phyloP scores from a whole-genome alignment of 768 basidiomycete genomes.

The Tricholoma sp. region DNA sequence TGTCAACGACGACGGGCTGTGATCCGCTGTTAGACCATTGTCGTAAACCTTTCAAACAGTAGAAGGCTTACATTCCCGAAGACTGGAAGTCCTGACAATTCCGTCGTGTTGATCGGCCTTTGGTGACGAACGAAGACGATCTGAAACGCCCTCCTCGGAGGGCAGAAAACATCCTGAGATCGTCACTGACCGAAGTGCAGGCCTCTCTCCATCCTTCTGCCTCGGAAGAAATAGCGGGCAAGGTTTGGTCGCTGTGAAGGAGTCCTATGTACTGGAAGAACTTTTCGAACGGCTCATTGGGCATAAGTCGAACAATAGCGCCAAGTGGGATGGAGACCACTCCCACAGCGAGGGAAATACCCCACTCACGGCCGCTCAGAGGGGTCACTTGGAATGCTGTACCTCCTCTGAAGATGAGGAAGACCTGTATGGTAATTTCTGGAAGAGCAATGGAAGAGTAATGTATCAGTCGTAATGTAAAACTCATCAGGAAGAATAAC shows the following conservation, averaged over 20 bases:
- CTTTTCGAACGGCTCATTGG: conserved; percentile 71
- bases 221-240: conserved; percentile 61
- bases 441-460: conserved; percentile 2
- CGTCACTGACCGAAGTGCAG: conserved; percentile 77
- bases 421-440: conserved; percentile 83
- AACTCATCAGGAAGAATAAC: conserved; percentile 9
- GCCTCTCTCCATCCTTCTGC: conserved; percentile 71
- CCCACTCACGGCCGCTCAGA: conserved; percentile 86
- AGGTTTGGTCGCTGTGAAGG: conserved; percentile 54
- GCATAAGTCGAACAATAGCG: conserved; percentile 70
- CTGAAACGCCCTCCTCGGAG: conserved; percentile 77
- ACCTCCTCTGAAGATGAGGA: conserved; percentile 89
- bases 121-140: conserved; percentile 71
- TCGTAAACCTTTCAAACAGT: too few species aligned
- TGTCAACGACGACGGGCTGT: too few species aligned
- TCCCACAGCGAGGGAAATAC: conserved; percentile 84
- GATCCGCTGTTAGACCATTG: too few species aligned
- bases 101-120: conserved; percentile 59
- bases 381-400: conserved; percentile 84
- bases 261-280: conserved; percentile 45
- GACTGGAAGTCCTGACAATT: conserved; percentile 22
- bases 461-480: too few species aligned
- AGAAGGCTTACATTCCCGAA: not conserved
- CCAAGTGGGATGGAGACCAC: conserved; percentile 85
- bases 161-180: conserved; percentile 74